Evolutionary conservation across 2,329 filamentous ascomycete genomes (phyloP).

Genomic region (Aphanocladium album): DNA sequence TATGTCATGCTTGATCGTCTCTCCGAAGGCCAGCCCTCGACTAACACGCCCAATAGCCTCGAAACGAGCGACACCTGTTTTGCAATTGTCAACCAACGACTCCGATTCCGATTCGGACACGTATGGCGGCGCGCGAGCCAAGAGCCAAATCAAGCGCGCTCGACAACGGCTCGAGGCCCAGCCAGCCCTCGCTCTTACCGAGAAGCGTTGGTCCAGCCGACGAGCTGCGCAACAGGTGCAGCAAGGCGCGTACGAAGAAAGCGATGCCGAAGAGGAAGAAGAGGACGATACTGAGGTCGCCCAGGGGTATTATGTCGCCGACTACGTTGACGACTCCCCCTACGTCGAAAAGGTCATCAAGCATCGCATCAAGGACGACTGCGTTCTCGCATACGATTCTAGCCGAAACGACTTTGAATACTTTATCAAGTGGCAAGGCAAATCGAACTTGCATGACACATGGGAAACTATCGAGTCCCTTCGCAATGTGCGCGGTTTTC

Average conservation of each 20-base stretch:
- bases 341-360: slow-evolving; percentile 90
- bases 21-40: slow-evolving; percentile 16
- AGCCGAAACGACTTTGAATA: slow-evolving; percentile 78
- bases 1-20: slow-evolving; percentile 34
- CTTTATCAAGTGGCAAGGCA: slow-evolving; percentile 93
- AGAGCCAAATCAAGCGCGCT: slow-evolving; percentile 68
- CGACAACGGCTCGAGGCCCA: slow-evolving; percentile 66
- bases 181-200: slow-evolving; percentile 61
- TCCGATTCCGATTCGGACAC: slow-evolving; percentile 70
- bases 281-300: slow-evolving; percentile 52
- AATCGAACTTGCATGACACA: slow-evolving; percentile 90
- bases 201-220: slow-evolving; percentile 88
- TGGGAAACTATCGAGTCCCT: slow-evolving; percentile 82
- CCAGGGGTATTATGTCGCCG: slow-evolving; percentile 64
- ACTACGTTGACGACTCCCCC: slow-evolving; percentile 71
- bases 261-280: slow-evolving; percentile 59
- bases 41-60: slow-evolving; percentile 41
- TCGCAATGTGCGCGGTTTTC: slow-evolving; percentile 72
- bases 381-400: slow-evolving; percentile 52
- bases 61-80: slow-evolving; percentile 53
- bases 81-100: slow-evolving; percentile 51
- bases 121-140: slow-evolving; percentile 72
- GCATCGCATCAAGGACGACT: slow-evolving; percentile 70
- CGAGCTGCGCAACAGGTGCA: slow-evolving; percentile 73
- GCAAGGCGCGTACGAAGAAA: slow-evolving; percentile 60